Conservation (phyloP, 805 yeast genomes). For the Wickerhamomyces ciferrii region DNA sequence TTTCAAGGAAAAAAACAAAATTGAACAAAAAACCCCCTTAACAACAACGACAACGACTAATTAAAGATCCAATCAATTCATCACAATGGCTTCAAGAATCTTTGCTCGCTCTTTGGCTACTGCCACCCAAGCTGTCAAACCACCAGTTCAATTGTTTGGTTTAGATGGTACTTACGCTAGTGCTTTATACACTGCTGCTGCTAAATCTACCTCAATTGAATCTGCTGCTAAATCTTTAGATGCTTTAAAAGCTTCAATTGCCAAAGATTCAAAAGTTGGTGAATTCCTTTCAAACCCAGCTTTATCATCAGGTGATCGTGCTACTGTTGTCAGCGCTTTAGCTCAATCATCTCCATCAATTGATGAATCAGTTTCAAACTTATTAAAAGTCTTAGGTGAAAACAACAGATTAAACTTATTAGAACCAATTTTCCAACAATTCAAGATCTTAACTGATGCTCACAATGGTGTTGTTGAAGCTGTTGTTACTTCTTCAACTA, state of each 20-base stretch:
- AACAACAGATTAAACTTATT: constrained; percentile 87
- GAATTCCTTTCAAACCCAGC: constrained; percentile 78
- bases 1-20: constrained; percentile 1
- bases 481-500: constrained; percentile 79
- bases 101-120: constrained; percentile 72
- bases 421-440: constrained; percentile 61
- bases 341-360: constrained; percentile 37
- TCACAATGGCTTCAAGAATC: constrained; percentile 56
- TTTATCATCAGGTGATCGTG: constrained; percentile 69
- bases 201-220: constrained; percentile 72
- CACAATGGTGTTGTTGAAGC: constrained; percentile 91
- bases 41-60: not conserved
- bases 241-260: constrained; percentile 48
- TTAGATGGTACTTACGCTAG: constrained; percentile 96
- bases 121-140: constrained; percentile 59
- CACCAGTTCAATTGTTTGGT: constrained; percentile 93
- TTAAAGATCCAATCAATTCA: constrained; percentile 4
- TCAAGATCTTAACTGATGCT: constrained; percentile 77
- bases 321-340: constrained; percentile 59
- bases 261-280: constrained; percentile 57
- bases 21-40: constrained; percentile 1
- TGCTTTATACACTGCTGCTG: constrained; percentile 89
- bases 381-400: constrained; percentile 82
- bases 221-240: constrained; percentile 62
- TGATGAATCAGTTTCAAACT: constrained; percentile 72